Conservation (phyloP, 805 yeast genomes). For the Debaryomyces prosopidis region DNA sequence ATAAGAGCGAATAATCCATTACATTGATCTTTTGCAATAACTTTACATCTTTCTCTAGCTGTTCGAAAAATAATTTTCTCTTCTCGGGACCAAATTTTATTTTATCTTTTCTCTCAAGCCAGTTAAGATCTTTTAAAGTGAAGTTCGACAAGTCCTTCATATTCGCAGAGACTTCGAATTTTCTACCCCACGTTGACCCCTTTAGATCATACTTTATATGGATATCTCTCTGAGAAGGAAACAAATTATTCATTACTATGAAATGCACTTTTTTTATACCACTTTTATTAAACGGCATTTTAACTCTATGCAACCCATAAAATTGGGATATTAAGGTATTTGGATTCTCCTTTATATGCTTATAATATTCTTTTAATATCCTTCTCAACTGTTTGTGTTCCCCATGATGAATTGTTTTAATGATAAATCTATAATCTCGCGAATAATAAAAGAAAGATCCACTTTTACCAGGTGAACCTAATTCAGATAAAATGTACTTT, state of each 20-base stretch:
- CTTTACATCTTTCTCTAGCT: slow-evolving; percentile 72
- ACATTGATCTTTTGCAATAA: slow-evolving; percentile 74
- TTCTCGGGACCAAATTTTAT: slow-evolving; percentile 79
- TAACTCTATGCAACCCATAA: slow-evolving; percentile 91
- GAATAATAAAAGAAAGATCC: slow-evolving; percentile 96
- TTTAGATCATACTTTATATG: slow-evolving; percentile 87
- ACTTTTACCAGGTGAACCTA: slow-evolving; percentile 95
- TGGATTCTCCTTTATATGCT: slow-evolving; percentile 80
- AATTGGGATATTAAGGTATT: slow-evolving; percentile 91
- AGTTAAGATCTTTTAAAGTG: slow-evolving; percentile 85
- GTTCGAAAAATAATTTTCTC: slow-evolving; percentile 58
- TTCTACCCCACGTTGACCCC: slow-evolving; percentile 87
- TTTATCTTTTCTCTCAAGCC: slow-evolving; percentile 66
- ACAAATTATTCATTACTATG: slow-evolving; percentile 93
- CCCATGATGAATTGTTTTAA: slow-evolving; percentile 90
- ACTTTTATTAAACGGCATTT: slow-evolving; percentile 71
- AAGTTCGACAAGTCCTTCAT: slow-evolving; percentile 28
- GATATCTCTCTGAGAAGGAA: slow-evolving; percentile 89
- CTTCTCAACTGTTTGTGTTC: slow-evolving; percentile 84
- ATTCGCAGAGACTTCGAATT: slow-evolving; percentile 41
- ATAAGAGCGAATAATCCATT: slow-evolving; percentile 91
- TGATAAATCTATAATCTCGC: slow-evolving; percentile 88
- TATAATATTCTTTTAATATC: slow-evolving; percentile 72
- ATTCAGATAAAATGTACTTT: slow-evolving; percentile 85
- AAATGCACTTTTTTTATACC: slow-evolving; percentile 78